phyloP scores from a whole-genome alignment of 2,329 filamentous ascomycete species.

The Byssothecium circinans region DNA sequence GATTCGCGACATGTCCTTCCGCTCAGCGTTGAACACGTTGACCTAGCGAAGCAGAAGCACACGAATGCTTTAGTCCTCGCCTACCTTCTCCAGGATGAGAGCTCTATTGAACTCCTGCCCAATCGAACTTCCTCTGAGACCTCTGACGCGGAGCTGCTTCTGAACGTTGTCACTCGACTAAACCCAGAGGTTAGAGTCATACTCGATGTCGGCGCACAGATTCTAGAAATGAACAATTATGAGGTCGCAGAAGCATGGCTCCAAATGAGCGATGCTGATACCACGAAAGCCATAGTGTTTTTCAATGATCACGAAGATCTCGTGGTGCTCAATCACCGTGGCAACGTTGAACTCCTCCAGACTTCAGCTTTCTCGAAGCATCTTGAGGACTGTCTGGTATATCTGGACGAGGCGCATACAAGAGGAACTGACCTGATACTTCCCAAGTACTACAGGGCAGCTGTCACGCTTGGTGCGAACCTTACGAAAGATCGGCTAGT shows the following conservation, averaged over 20 bases:
- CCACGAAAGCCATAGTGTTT: slow-evolving; percentile 53
- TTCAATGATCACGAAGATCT: slow-evolving; percentile 60
- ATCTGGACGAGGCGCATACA: slow-evolving; percentile 71
- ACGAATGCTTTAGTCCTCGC: slow-evolving; percentile 69
- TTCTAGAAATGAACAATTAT: slow-evolving; percentile 59
- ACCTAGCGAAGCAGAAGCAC: slow-evolving; percentile 58
- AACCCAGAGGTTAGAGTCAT: slow-evolving; percentile 57
- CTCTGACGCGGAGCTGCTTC: slow-evolving; percentile 46
- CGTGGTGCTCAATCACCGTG: slow-evolving; percentile 55
- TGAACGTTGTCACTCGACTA: slow-evolving; percentile 50
- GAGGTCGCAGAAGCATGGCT: slow-evolving; percentile 57
- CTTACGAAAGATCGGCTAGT: slow-evolving; percentile 70
- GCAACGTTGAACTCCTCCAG: slow-evolving; percentile 53
- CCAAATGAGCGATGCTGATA: slow-evolving; percentile 48
- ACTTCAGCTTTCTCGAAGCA: slow-evolving; percentile 61
- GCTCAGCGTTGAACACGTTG: slow-evolving; percentile 57
- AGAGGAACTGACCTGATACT: slow-evolving; percentile 69
- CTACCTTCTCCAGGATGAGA: slow-evolving; percentile 55
- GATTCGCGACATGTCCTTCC: slow-evolving; percentile 64
- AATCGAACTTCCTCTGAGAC: slow-evolving; percentile 3
- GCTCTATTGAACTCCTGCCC: slow-evolving; percentile 32
- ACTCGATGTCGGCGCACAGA: slow-evolving; percentile 70
- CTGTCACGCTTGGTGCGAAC: slow-evolving; percentile 66
- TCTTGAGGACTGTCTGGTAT: slow-evolving; percentile 64
- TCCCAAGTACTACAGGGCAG: slow-evolving; percentile 61